Base-by-base conservation (phyloP, 208 protist species). In the Trypanosoma avium region DNA sequence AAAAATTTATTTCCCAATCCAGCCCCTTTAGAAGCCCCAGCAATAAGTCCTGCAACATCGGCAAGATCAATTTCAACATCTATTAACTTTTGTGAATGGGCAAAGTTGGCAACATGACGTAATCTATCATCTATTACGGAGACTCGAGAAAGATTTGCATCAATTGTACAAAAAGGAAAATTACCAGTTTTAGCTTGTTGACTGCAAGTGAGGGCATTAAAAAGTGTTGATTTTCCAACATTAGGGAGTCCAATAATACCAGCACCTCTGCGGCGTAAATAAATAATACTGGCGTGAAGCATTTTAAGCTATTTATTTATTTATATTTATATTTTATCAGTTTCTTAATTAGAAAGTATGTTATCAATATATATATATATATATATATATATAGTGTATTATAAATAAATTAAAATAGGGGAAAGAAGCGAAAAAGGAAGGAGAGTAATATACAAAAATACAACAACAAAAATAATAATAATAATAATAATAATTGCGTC, bases 161-260 rank as follows among this genome's bases (percentile, higher is more conserved):
- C 77, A 46, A 97, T 97, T 1, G 94, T 97, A 62, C 92, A 97
- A 60, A 97, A 97, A 8, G 92, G 90, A 32, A 90, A 97, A 66
- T 97, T 97, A 4, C 84, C 92, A n/a, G 94, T 95, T 68, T 95
- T 93, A 26, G 89, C 92, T 26, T 88, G 72, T 58, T 88, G 70
- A 27, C 81, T 86, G 69, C 86, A 91, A 19, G 94, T 97, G 42
- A 97, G 77, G 12, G 89, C 92, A 82, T 97, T 97, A 61, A 97
- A 97, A 21, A 97, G 73, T 48, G 93, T 97, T 0, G 90, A 96
- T 70, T 97, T 97, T 21, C 93, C 93, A 29, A 96, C 84, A 70
- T 97, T 96, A 1, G 93, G 88, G 10, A 96, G 79, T 13, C 93
- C 90, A 53, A 96, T 80, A 38, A 97, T 95, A 27, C 93, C 93